Evolutionary conservation across 148 eudicot genomes (phyloP).

Genomic region (Nyssa sinensis): DNA sequence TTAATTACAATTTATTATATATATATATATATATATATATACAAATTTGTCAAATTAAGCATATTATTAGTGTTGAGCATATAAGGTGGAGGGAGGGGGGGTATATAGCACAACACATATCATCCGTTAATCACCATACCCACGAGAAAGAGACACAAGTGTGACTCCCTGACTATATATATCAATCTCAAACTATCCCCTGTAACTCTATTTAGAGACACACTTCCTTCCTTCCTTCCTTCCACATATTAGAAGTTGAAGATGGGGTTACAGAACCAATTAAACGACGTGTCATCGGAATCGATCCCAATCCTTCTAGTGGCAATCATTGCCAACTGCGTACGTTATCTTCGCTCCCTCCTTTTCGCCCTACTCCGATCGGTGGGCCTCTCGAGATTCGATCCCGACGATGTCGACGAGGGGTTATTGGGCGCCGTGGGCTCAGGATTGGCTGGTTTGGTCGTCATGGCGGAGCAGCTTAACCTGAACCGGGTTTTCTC

Average conservation of each 20-base stretch:
- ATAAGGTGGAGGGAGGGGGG: too few relatives aligned
- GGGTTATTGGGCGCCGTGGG: conserved; percentile 29
- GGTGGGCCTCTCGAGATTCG: conserved; percentile 16
- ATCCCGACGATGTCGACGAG: conserved; percentile 13
- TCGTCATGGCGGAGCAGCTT: conserved; percentile 51
- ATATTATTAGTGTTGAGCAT: too few relatives aligned
- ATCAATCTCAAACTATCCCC: too few relatives aligned
- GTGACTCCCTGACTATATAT: too few relatives aligned
- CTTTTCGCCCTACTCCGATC: conserved; percentile 18
- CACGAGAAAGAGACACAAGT: too few relatives aligned
- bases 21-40: too few relatives aligned
- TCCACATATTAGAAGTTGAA: not conserved
- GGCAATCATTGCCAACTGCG: conserved; percentile 41
- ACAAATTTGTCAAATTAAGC: too few relatives aligned
- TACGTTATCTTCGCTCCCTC: conserved; percentile 49
- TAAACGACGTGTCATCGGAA: conserved; percentile 65
- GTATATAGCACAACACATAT: too few relatives aligned
- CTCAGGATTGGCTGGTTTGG: conserved; percentile 34
- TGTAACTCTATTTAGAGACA: too few relatives aligned
- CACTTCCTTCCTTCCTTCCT: not conserved
- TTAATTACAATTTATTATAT: too few relatives aligned
- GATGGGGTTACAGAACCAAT: conserved; percentile 74
- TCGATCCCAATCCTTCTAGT: conserved; percentile 52
- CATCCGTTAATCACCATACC: too few relatives aligned
- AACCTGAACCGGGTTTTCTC: conserved; percentile 41